These are phyloP conservation scores for Plenodomus tracheiphilus DNA, from an alignment of 2,329 filamentous ascomycete species.

Conservation along the genomic window DNA sequence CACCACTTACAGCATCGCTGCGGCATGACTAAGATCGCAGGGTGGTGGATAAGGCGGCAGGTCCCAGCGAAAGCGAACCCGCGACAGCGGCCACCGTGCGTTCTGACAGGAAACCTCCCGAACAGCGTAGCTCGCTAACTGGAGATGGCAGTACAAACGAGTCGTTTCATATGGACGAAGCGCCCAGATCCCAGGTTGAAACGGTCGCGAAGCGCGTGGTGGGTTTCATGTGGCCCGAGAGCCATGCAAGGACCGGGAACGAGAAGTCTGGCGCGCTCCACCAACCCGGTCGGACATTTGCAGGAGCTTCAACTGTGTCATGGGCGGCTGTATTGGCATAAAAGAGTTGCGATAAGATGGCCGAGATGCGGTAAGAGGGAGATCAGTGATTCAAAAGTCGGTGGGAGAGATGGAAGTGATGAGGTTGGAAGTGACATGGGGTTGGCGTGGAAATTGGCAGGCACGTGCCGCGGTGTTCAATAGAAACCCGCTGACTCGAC, in stretches of 20 bases:
- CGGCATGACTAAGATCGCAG: constrained; percentile 15
- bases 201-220: constrained; percentile 28
- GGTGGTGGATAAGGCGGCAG: constrained; percentile 19
- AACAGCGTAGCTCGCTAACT: constrained; percentile 16
- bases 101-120: constrained; percentile 13
- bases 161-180: constrained; percentile 25
- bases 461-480: neutral
- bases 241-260: constrained; percentile 24
- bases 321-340: neutral
- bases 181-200: constrained; percentile 40
- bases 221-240: constrained; percentile 38
- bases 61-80: constrained; percentile 19
- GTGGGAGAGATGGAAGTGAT: neutral
- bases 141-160: constrained; percentile 22
- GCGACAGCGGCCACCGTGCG: constrained; percentile 30
- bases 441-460: neutral
- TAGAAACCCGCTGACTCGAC: neutral
- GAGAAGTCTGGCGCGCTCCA: constrained; percentile 15
- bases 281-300: constrained; percentile 14
- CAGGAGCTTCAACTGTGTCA: constrained; percentile 14
- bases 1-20: constrained; percentile 27
- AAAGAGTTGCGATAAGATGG: neutral
- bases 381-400: neutral
- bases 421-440: neutral
- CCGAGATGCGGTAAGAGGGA: neutral